Percentiles rank a stretch among this genome's conserved stretches.
Conservation (phyloP, 768 basidiomycete species). For the Brasilioporus rufonigricans region DNA sequence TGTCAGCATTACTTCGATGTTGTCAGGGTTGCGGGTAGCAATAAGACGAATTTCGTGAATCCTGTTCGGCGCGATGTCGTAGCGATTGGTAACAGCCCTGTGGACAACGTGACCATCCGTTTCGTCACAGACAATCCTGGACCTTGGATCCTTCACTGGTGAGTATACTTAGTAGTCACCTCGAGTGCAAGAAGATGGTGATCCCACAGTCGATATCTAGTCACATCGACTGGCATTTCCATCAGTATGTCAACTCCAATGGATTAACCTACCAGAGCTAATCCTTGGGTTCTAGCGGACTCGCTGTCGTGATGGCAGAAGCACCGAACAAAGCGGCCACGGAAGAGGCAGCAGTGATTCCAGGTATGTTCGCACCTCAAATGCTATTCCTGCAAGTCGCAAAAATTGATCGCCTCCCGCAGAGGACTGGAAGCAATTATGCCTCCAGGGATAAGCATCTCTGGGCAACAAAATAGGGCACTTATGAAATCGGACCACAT, state of each 20-base stretch:
- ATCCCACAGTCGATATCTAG: neutral
- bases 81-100: constrained; percentile 23
- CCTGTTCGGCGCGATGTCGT: constrained; percentile 35
- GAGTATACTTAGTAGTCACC: neutral
- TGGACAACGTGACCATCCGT: constrained; percentile 50
- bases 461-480: too few species aligned
- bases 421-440: constrained; percentile 19
- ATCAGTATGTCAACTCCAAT: constrained; percentile 9
- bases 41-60: constrained; percentile 31
- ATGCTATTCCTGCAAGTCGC: neutral
- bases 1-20: constrained; percentile 36
- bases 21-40: constrained; percentile 29
- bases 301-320: constrained; percentile 30
- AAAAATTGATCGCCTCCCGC: constrained; percentile 1
- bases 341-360: constrained; percentile 12
- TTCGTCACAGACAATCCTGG: constrained; percentile 66
- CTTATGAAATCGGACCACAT: too few species aligned
- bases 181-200: neutral
- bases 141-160: constrained; percentile 36
- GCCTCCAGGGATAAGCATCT: neutral
- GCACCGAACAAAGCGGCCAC: constrained; percentile 1
- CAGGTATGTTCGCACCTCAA: constrained; percentile 15
- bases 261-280: neutral
- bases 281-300: constrained; percentile 9
- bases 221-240: constrained; percentile 21